Percentiles rank a stretch among this genome's conserved stretches.
Conservation (phyloP, 257 asterid genomes). For the Fraxinus cuspidata region DNA sequence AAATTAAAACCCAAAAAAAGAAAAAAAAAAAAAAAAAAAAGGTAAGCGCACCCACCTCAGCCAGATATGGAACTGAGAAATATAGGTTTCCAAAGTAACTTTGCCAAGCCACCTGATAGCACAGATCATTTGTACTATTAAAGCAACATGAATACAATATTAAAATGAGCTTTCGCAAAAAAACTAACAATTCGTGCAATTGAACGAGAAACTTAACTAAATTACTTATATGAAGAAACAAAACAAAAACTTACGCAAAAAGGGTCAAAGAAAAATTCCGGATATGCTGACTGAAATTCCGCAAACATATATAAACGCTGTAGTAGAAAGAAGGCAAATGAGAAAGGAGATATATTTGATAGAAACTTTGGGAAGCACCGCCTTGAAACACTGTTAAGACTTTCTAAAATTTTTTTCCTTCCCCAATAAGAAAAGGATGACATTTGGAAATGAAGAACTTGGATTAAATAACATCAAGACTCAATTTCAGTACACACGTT, state of each 20-base stretch:
- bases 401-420: conserved; percentile 5
- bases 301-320: conserved; percentile 87
- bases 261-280: conserved; percentile 83
- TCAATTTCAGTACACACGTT: conserved; percentile 49
- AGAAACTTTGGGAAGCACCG: not conserved
- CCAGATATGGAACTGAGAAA: conserved; percentile 99
- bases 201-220: not conserved
- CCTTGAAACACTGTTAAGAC: conserved; percentile 15
- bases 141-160: conserved; percentile 23
- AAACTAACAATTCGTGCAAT: not conserved
- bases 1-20: too few relatives aligned
- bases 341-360: conserved; percentile 22
- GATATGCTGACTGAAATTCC: conserved; percentile 82
- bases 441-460: not conserved
- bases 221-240: conserved; percentile 11
- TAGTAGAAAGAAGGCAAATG: conserved; percentile 28
- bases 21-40: conserved; percentile 1
- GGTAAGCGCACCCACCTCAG: conserved; percentile 57
- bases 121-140: conserved; percentile 35
- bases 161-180: conserved; percentile 11
- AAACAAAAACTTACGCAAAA: conserved; percentile 71
- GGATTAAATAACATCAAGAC: not conserved
- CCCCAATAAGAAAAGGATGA: conserved; percentile 2
- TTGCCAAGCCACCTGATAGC: conserved; percentile 92
- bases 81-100: conserved; percentile 88